These are phyloP conservation scores for Aspergillus fumigatus DNA, from an alignment of 2,329 filamentous ascomycete genomes.

Conservation along the genomic window DNA sequence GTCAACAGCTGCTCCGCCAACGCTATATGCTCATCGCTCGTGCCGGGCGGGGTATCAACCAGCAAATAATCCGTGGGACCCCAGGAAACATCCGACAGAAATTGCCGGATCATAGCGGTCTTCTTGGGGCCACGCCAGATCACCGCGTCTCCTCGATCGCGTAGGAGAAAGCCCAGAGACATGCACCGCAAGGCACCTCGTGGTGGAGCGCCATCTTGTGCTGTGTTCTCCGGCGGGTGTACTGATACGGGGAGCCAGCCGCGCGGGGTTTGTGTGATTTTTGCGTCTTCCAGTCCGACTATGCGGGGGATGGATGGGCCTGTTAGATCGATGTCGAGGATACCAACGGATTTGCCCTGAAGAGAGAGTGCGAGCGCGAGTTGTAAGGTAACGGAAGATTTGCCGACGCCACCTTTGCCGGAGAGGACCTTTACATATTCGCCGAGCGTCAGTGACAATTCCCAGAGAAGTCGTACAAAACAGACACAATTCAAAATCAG, in stretches of 20 bases:
- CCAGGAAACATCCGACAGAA: slow-evolving; percentile 89
- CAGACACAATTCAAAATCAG: not conserved
- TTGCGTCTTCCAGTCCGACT: slow-evolving; percentile 81
- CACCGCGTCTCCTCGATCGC: slow-evolving; percentile 79
- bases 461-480: not conserved
- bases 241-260: slow-evolving; percentile 78
- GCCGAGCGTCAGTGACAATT: slow-evolving; percentile 7
- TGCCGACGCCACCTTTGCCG: slow-evolving; percentile 95
- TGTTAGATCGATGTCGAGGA: slow-evolving; percentile 93
- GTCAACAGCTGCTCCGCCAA: slow-evolving; percentile 77
- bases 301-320: slow-evolving; percentile 95
- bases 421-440: slow-evolving; percentile 61
- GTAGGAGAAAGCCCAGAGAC: slow-evolving; percentile 87
- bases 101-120: slow-evolving; percentile 97
- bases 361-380: slow-evolving; percentile 84
- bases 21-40: slow-evolving; percentile 94
- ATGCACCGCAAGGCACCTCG: slow-evolving; percentile 60
- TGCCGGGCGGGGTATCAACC: slow-evolving; percentile 93
- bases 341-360: slow-evolving; percentile 82
- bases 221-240: slow-evolving; percentile 7
- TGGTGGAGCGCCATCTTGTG: slow-evolving; percentile 13
- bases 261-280: slow-evolving; percentile 84
- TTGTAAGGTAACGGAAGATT: slow-evolving; percentile 96
- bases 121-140: slow-evolving; percentile 99
- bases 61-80: slow-evolving; percentile 81